Conservation (phyloP, 129 eudicot species). For the Helichrysum umbraculigerum region DNA sequence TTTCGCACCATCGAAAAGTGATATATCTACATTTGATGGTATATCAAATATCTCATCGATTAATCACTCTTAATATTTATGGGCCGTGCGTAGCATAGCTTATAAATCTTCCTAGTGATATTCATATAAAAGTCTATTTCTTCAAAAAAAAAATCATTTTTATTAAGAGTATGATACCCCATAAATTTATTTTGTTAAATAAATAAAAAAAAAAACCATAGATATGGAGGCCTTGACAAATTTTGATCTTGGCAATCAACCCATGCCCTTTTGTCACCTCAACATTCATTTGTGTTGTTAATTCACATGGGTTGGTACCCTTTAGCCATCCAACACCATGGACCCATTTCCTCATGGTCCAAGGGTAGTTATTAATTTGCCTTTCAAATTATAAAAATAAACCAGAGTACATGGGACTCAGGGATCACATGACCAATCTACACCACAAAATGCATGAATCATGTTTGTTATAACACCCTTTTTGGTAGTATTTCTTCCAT, state of each 20-base stretch:
- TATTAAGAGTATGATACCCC: background rate
- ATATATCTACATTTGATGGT: too few species aligned
- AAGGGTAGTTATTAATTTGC: constrained; percentile 8
- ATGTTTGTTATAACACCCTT: constrained; percentile 2
- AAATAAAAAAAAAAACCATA: background rate
- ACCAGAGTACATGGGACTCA: constrained; percentile 29
- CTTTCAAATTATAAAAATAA: constrained; percentile 12
- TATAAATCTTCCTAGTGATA: too few species aligned
- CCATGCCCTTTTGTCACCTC: constrained; percentile 18
- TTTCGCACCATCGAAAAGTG: too few species aligned
- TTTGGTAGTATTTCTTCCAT: constrained; percentile 18
- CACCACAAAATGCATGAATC: constrained; percentile 18
- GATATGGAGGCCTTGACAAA: constrained; percentile 13
- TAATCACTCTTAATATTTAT: too few species aligned
- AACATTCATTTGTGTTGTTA: constrained; percentile 13
- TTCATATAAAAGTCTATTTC: too few species aligned
- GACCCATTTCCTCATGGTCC: constrained; percentile 24
- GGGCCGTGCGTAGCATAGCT: too few species aligned
- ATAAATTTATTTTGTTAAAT: constrained; percentile 15
- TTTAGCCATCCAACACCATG: constrained; percentile 29
- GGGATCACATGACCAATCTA: constrained; percentile 19
- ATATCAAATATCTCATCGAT: too few species aligned
- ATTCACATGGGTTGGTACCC: constrained; percentile 43
- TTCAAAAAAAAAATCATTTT: too few species aligned
- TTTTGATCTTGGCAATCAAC: constrained; percentile 10